These are phyloP conservation scores for Excoecaria cochinchinensis DNA, from an alignment of 345 rosid species.

Conservation along the genomic window DNA sequence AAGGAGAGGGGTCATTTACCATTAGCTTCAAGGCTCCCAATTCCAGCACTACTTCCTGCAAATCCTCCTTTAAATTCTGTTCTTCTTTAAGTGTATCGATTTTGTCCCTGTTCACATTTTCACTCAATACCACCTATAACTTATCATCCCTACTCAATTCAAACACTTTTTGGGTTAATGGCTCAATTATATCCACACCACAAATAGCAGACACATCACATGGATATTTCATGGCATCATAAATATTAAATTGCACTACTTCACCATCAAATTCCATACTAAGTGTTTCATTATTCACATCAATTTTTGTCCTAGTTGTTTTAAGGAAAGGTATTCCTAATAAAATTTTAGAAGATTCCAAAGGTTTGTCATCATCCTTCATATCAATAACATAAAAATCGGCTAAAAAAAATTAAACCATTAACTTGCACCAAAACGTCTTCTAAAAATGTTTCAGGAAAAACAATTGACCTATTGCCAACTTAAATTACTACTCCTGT, in stretches of 20 bases:
- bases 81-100: no score
- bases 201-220: not conserved
- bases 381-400: slow-evolving; percentile 3
- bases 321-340: not conserved
- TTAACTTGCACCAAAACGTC: not conserved
- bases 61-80: not conserved
- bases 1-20: no score
- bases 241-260: not conserved
- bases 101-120: not conserved
- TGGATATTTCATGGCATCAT: not conserved
- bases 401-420: not conserved
- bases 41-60: not conserved
- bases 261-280: not conserved
- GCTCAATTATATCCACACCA: not conserved
- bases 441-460: not conserved
- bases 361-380: not conserved
- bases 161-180: not conserved
- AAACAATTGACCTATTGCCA: not conserved
- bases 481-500: not conserved
- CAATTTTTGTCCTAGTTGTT: not conserved
- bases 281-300: not conserved
- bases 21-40: not conserved
- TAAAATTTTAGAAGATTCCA: not conserved
- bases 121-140: not conserved
- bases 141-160: not conserved